These are phyloP conservation scores for Schizosaccharomyces pombe DNA, from an alignment of 805 yeast genomes.

Conservation along the genomic window DNA sequence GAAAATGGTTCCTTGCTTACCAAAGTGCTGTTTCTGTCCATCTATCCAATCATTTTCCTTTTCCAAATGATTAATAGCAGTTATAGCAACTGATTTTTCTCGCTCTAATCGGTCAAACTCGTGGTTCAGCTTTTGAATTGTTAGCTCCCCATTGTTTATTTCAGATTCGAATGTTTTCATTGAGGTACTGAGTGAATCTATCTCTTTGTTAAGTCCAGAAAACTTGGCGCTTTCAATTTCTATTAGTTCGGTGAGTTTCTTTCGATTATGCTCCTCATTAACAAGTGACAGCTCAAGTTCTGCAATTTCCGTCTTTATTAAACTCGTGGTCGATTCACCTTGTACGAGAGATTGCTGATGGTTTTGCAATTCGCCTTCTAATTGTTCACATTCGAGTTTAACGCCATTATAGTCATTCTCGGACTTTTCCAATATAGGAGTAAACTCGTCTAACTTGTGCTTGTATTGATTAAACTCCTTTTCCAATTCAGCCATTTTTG, in stretches of 20 bases:
- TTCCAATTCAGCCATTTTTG: constrained; percentile 40
- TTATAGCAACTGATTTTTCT: not conserved
- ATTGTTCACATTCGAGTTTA: not conserved
- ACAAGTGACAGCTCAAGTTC: not conserved
- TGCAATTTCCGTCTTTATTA: not conserved
- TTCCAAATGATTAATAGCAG: constrained; percentile 19
- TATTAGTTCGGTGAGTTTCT: not conserved
- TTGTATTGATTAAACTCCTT: constrained; percentile 25
- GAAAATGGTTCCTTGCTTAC: constrained; percentile 15
- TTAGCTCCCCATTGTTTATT: constrained; percentile 8
- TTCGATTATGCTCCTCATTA: not conserved
- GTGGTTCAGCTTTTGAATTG: constrained; percentile 11
- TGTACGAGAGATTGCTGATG: constrained; percentile 16
- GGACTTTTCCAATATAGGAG: constrained; percentile 15
- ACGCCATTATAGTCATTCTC: not conserved
- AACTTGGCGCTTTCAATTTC: not conserved
- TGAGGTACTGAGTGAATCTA: not conserved
- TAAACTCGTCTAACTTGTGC: constrained; percentile 17
- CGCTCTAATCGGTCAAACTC: not conserved
- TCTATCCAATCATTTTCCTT: constrained; percentile 47
- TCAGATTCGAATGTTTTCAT: not conserved
- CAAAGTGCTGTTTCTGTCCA: constrained; percentile 29
- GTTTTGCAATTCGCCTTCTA: not conserved
- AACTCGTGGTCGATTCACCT: no score
- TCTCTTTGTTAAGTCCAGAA: not conserved